Evolutionary conservation across 257 asterid genomes (phyloP).

Genomic region (Nicotiana knightiana): DNA sequence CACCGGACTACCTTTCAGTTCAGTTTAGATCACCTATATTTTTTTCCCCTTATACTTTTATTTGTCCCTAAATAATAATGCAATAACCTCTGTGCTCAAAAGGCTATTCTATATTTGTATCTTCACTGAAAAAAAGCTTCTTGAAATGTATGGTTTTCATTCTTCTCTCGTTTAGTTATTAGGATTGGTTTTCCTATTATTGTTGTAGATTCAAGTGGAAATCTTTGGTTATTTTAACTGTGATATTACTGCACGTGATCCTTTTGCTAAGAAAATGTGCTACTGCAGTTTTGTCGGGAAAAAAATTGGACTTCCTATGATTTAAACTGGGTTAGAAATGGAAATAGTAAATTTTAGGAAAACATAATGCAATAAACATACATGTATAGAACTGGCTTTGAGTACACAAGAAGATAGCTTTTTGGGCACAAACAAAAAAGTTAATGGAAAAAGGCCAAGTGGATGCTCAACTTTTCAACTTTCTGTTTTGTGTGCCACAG

Average conservation of each 20-base stretch:
- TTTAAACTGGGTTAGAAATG: neutral
- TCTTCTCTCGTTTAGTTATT: neutral
- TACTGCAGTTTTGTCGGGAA: conserved; percentile 84
- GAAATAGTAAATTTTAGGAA: neutral
- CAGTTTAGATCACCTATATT: too few relatives aligned
- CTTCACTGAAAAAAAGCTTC: too few relatives aligned
- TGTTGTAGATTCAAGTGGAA: neutral
- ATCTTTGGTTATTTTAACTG: neutral
- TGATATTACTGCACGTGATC: conserved; percentile 4
- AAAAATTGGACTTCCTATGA: too few relatives aligned
- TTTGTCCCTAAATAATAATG: too few relatives aligned
- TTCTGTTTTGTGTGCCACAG: too few relatives aligned
- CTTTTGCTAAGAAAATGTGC: conserved; percentile 17
- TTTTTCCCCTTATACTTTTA: too few relatives aligned
- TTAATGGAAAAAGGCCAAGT: neutral
- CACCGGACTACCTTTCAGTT: too few relatives aligned
- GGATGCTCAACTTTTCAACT: too few relatives aligned
- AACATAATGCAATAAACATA: neutral
- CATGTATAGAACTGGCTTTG: neutral
- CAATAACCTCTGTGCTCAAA: too few relatives aligned
- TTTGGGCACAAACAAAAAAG: neutral
- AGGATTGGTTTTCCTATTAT: neutral
- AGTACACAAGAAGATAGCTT: neutral
- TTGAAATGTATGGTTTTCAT: too few relatives aligned
- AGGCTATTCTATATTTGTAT: too few relatives aligned